A percentile compares a stretch with the other conserved stretches of the same genome.
phyloP scores from a whole-genome alignment of 169 alveolate species.

The Cryptosporidium canis region DNA sequence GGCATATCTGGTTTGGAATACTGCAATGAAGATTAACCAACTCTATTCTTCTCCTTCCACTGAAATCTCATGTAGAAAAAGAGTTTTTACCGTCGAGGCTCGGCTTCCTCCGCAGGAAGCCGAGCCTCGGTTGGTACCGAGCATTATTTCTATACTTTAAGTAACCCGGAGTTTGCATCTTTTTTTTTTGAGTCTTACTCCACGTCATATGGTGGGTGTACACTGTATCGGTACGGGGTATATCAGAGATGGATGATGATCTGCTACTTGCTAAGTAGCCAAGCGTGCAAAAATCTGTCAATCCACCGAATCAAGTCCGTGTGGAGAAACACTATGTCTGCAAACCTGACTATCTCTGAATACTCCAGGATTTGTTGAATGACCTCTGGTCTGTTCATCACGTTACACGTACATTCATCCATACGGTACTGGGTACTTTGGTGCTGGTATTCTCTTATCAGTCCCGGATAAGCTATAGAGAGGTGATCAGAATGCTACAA shows the following conservation, averaged over 20 bases:
- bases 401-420: too few relatives aligned
- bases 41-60: constrained; percentile 74
- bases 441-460: too few relatives aligned
- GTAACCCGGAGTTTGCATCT: neutral
- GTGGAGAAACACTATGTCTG: constrained; percentile 64
- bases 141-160: constrained; percentile 40
- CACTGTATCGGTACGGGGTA: neutral
- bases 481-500: too few relatives aligned
- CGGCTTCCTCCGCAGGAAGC: neutral
- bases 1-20: neutral
- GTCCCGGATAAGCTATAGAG: too few relatives aligned
- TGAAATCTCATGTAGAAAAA: constrained; percentile 43
- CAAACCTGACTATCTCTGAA: constrained; percentile 37
- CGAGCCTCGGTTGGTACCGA: constrained; percentile 7
- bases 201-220: constrained; percentile 1
- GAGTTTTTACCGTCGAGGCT: constrained; percentile 15
- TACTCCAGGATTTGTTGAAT: neutral
- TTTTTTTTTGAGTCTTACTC: neutral
- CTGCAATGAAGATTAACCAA: constrained; percentile 59
- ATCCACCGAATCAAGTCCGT: constrained; percentile 60
- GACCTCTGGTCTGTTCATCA: too few relatives aligned
- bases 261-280: neutral
- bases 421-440: too few relatives aligned
- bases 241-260: constrained; percentile 30
- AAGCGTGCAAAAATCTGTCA: constrained; percentile 64